phyloP scores from a whole-genome alignment of 2,329 filamentous ascomycete species.

The Stachybotrys chartarum region DNA sequence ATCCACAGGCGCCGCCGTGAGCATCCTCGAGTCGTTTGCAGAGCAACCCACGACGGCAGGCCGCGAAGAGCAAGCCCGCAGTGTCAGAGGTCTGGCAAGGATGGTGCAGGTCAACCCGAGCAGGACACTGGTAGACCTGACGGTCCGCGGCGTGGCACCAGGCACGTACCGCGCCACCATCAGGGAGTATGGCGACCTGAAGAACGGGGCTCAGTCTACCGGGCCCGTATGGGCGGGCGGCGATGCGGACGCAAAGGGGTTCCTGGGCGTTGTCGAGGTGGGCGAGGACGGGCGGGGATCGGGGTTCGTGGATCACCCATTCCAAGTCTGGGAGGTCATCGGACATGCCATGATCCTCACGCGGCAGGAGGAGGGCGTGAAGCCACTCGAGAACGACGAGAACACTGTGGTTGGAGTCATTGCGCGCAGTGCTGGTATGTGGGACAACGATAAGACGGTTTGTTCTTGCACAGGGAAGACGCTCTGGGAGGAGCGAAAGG shows the following conservation, averaged over 20 bases:
- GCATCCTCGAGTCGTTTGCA: constrained; percentile 85
- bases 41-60: constrained; percentile 39
- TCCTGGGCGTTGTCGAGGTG: constrained; percentile 71
- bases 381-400: constrained; percentile 63
- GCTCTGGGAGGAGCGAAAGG: constrained; percentile 91
- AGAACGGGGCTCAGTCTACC: constrained; percentile 71
- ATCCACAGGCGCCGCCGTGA: constrained; percentile 68
- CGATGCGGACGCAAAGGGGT: constrained; percentile 35
- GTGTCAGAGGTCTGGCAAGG: constrained; percentile 79
- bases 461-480: constrained; percentile 98
- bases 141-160: constrained; percentile 71
- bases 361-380: constrained; percentile 44
- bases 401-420: constrained; percentile 90
- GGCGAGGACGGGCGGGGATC: constrained; percentile 68
- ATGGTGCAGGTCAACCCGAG: constrained; percentile 85
- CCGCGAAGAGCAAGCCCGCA: constrained; percentile 32
- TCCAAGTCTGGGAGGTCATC: constrained; percentile 94
- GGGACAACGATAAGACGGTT: constrained; percentile 98
- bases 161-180: constrained; percentile 81
- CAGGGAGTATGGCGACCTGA: constrained; percentile 80
- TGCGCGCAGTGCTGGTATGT: constrained; percentile 91
- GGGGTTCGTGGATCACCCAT: constrained; percentile 71
- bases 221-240: constrained; percentile 71
- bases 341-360: constrained; percentile 87
- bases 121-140: constrained; percentile 80